phyloP scores from a whole-genome alignment of 2,329 filamentous ascomycete genomes.

The Penicillium sp. region DNA sequence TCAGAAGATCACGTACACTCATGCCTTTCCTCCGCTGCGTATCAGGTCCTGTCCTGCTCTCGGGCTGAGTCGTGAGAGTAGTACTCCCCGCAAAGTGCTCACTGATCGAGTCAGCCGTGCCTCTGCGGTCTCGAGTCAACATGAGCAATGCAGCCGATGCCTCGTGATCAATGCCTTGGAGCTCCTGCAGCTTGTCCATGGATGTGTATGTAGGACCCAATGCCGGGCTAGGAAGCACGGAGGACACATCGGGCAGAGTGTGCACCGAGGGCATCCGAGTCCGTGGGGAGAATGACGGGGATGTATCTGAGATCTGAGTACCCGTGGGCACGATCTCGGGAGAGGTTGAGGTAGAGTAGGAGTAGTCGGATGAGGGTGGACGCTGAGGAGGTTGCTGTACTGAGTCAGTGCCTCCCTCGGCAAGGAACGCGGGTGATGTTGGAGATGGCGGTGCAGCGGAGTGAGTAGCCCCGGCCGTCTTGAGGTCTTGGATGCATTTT shows the following conservation, averaged over 20 bases:
- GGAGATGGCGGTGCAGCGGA: conserved; percentile 33
- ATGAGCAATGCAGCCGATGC: conserved; percentile 83
- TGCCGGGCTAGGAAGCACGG: conserved; percentile 38
- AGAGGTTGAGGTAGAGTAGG: conserved; percentile 37
- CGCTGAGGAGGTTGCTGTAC: conserved; percentile 9
- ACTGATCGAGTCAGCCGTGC: conserved; percentile 37
- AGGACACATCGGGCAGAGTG: conserved; percentile 25
- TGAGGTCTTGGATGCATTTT: conserved; percentile 77
- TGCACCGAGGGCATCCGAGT: conserved; percentile 25
- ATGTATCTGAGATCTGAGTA: conserved; percentile 25
- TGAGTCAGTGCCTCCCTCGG: conserved; percentile 16
- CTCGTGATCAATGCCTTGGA: conserved; percentile 62
- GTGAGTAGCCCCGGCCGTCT: conserved; percentile 48
- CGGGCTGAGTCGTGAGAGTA: conserved; percentile 4
- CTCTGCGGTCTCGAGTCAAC: conserved; percentile 75
- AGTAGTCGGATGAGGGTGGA: conserved; percentile 23
- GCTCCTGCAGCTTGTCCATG: conserved; percentile 23
- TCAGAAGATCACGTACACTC: conserved; percentile 57
- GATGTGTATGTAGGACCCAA: conserved; percentile 29
- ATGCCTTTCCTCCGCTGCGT: conserved; percentile 46
- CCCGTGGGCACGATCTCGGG: conserved; percentile 32
- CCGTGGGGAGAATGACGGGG: conserved; percentile 35
- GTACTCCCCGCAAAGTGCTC: conserved; percentile 19
- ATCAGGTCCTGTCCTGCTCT: conserved; percentile 11
- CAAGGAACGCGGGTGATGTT: conserved; percentile 35